phyloP scores from a whole-genome alignment of 768 basidiomycete genomes.

The Neoboletus magnificus region DNA sequence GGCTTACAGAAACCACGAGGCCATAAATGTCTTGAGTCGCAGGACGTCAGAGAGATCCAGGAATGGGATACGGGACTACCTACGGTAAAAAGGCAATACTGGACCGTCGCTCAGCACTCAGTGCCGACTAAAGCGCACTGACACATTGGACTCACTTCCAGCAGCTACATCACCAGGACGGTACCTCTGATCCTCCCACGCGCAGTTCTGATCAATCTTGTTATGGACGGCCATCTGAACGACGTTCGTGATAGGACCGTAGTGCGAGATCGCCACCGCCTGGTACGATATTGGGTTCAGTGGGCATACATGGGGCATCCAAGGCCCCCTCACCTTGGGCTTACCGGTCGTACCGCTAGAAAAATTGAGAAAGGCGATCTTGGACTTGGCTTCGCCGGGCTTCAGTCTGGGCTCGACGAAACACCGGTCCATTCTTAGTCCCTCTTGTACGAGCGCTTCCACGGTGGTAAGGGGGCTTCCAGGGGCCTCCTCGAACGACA shows the following conservation, averaged over 20 bases:
- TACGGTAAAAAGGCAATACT: conserved; percentile 65
- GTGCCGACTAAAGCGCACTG: not conserved
- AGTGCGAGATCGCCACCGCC: conserved; percentile 70
- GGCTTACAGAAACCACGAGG: conserved; percentile 50
- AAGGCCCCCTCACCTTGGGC: conserved; percentile 23
- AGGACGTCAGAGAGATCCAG: conserved; percentile 9
- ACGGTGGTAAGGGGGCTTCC: conserved; percentile 32
- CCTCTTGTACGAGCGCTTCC: conserved; percentile 48
- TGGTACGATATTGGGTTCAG: conserved; percentile 16
- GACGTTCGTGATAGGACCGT: conserved; percentile 59
- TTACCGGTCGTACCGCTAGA: conserved; percentile 75
- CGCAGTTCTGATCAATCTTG: conserved; percentile 39
- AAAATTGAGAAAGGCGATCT: conserved; percentile 65
- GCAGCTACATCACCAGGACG: conserved; percentile 54
- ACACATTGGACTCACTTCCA: conserved; percentile 45
- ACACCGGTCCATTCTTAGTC: conserved; percentile 30
- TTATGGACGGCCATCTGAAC: conserved; percentile 57
- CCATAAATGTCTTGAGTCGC: conserved; percentile 54
- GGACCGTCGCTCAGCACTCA: conserved; percentile 14
- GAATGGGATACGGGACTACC: conserved; percentile 22
- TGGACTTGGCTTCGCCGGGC: conserved; percentile 57
- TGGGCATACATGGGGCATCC: not conserved
- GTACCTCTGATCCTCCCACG: conserved; percentile 39
- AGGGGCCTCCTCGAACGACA: conserved; percentile 23
- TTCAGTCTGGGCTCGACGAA: conserved; percentile 47